Base-by-base conservation (phyloP, 2,329 filamentous ascomycete species). In the Aspergillus vadensis region DNA sequence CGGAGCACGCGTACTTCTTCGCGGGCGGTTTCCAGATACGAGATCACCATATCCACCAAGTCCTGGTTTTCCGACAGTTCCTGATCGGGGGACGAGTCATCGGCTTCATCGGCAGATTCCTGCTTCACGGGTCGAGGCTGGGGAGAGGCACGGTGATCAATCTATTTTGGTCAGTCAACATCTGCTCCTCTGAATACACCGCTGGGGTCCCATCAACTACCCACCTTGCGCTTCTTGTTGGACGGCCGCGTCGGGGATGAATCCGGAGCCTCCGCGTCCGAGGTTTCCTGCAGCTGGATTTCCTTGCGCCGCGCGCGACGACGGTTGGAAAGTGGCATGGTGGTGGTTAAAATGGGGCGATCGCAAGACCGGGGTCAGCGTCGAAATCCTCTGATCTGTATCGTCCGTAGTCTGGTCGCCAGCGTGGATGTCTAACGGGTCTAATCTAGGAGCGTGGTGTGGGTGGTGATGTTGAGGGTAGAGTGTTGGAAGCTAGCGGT, bases 181-280 rank as follows among this genome's bases (percentile, higher is more conserved):
- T 38, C 38, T 19, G 14, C 14, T 14, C 10, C 44, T 49, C 15
- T 12, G 4, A 5, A 21, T 23, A 44, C 5, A 44, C 10, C 5
- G 10, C 41, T 12, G 41, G 10, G 10, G 0, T 15, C 41, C 12
- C 17, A 14, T 44, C 23, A 30, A 19, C 15, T 25, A 63, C 55
- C 59, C 58, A 82, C 80, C 76, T 79, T 82, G 76, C 79, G 77
- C 72, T 80, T 81, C 69, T 81, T 82, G 55, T 74, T 72, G 21
- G 80, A 76, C 15, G 79, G 78, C 41, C 77, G 78, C 65, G 74
- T 77, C 44, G 80, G 79, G 38, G 80, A 82, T 36, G 80, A 82
- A 63, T 81, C 79, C 64, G 78, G 74, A 36, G 75, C 72, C 63
- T 81, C 80, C 59, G 72, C 75, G 56, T 81, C 79, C 27, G 78